Evolutionary conservation across 2,329 filamentous ascomycete species (phyloP).

Genomic region (Sporothrix globosa): DNA sequence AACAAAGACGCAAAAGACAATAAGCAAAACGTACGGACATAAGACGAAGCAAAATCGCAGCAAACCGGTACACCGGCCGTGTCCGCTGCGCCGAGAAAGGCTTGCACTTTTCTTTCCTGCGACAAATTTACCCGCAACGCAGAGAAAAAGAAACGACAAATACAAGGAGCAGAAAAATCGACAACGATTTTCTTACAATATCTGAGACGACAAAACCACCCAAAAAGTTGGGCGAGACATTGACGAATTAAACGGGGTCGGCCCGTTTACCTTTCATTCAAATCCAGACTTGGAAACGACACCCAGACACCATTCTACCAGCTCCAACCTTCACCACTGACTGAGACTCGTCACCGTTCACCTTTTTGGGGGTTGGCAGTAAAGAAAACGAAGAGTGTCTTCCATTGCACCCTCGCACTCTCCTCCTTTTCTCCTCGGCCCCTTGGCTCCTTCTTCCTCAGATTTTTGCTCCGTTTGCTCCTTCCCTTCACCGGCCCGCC

Average conservation of each 20-base stretch:
- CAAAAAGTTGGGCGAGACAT: slow-evolving; percentile 1
- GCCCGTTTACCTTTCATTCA: slow-evolving; percentile 4
- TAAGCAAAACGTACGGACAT: not conserved
- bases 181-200: no score
- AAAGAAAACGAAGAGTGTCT: not conserved
- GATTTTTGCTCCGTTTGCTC: slow-evolving; percentile 1
- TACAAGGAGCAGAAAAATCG: not conserved
- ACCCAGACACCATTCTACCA: not conserved
- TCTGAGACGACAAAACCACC: no score
- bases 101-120: slow-evolving; percentile 7
- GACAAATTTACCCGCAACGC: slow-evolving; percentile 17
- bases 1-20: not conserved
- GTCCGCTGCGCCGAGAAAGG: slow-evolving; percentile 23
- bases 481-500: not conserved
- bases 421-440: no score
- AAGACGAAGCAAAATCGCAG: slow-evolving; percentile 18
- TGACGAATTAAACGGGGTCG: not conserved
- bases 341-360: not conserved
- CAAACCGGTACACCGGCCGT: slow-evolving; percentile 6
- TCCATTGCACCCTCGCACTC: no score
- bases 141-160: not conserved
- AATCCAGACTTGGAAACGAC: not conserved
- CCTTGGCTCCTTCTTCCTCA: not conserved
- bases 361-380: not conserved
- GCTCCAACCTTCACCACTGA: not conserved